These are phyloP conservation scores for Mychonastes homosphaera DNA, from an alignment of 139 green algal genomes.

Conservation along the genomic window DNA sequence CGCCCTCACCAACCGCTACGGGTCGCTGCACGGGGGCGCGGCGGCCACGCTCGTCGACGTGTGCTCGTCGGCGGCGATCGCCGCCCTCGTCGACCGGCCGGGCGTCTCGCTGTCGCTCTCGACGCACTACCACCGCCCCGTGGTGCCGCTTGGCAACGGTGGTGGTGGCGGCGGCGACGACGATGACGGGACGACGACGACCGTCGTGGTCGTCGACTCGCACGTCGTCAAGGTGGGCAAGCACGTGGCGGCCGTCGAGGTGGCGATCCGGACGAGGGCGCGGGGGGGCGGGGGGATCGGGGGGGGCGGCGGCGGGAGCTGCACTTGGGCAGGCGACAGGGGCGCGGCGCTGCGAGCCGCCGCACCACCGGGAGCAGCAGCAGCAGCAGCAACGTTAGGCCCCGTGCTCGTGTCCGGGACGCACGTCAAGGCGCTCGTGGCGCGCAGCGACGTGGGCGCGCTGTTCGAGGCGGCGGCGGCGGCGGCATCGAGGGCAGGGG, in stretches of 20 bases:
- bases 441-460: background rate
- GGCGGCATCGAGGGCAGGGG: conserved; percentile 4
- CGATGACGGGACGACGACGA: no score
- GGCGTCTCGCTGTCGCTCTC: conserved; percentile 15
- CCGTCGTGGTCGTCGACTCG: no score
- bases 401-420: background rate
- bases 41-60: conserved; percentile 7
- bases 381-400: background rate
- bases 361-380: conserved; percentile 1
- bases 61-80: conserved; percentile 5
- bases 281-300: background rate
- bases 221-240: no score
- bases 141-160: no score
- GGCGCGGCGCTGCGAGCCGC: background rate
- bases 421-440: conserved; percentile 1
- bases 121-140: conserved; percentile 14
- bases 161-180: no score
- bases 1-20: background rate
- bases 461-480: no score
- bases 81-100: background rate
- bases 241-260: background rate
- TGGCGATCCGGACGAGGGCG: background rate
- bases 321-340: background rate
- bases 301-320: background rate
- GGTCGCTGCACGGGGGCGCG: background rate